Evolutionary conservation across 2,329 filamentous ascomycete species (phyloP).

Genomic region (Fonsecaea nubica): DNA sequence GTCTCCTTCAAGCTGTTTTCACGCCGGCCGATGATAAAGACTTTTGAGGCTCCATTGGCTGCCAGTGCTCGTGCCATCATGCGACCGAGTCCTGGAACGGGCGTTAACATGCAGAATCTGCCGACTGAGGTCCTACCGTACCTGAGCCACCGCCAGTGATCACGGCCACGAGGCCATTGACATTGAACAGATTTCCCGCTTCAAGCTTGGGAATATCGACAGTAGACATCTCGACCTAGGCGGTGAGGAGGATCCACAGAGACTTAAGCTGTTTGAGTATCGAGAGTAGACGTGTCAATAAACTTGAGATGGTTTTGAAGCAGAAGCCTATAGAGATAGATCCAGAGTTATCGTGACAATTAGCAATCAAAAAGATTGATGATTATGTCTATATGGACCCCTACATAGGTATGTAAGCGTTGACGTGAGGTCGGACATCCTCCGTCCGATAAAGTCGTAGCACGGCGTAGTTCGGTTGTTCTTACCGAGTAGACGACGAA

Average conservation of each 20-base stretch:
- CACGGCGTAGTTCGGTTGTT: not conserved
- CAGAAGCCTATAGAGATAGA: not conserved
- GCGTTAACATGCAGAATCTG: not conserved
- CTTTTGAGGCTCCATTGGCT: conserved; percentile 58
- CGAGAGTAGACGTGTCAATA: not conserved
- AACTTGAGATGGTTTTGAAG: not conserved
- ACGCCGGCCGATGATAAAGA: conserved; percentile 62
- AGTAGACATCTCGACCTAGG: conserved; percentile 22
- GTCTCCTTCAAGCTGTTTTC: conserved; percentile 50
- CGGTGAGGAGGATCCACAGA: not conserved
- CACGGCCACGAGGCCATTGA: conserved; percentile 60
- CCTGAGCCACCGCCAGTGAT: conserved; percentile 62
- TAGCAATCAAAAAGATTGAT: conserved; percentile 8
- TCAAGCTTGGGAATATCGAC: conserved; percentile 31
- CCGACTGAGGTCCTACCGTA: conserved; percentile 35
- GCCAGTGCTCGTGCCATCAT: conserved; percentile 54
- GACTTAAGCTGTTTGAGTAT: not conserved
- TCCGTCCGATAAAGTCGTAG: not conserved
- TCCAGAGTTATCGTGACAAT: not conserved
- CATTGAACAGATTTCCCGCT: conserved; percentile 53
- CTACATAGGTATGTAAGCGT: not conserved
- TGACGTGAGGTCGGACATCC: conserved; percentile 5
- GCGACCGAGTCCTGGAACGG: conserved; percentile 49
- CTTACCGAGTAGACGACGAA: not conserved
- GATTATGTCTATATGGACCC: not conserved